These are phyloP conservation scores for Fusarium kyushuense DNA, from an alignment of 2,329 filamentous ascomycete genomes.

Conservation along the genomic window DNA sequence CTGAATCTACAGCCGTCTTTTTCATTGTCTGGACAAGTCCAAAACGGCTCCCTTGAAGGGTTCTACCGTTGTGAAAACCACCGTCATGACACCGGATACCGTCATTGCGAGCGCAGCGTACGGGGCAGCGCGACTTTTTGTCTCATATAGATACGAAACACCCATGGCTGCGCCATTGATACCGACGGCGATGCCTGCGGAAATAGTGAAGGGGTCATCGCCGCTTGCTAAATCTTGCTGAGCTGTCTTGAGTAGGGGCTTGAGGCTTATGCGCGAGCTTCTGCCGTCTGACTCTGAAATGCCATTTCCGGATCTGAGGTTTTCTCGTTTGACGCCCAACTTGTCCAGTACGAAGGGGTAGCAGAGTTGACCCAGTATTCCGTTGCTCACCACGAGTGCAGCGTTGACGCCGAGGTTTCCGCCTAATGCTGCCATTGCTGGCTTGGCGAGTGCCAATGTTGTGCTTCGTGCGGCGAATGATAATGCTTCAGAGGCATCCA, in stretches of 20 bases:
- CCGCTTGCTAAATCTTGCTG: constrained; percentile 37
- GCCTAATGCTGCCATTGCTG: constrained; percentile 58
- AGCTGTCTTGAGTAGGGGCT: constrained; percentile 15
- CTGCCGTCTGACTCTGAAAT: constrained; percentile 10
- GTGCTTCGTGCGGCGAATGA: constrained; percentile 64
- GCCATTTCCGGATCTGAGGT: neutral
- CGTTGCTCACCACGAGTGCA: constrained; percentile 64
- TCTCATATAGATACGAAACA: constrained; percentile 68
- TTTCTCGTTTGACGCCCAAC: constrained; percentile 44
- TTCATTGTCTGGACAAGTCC: constrained; percentile 49
- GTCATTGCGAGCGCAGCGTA: constrained; percentile 70
- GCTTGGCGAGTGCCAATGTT: constrained; percentile 63
- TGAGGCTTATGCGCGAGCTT: constrained; percentile 1
- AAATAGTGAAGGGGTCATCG: constrained; percentile 56
- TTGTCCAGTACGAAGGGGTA: constrained; percentile 54
- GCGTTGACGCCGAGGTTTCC: constrained; percentile 63
- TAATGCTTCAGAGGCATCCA: constrained; percentile 53
- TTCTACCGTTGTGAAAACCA: constrained; percentile 64
- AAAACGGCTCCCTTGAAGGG: constrained; percentile 58
- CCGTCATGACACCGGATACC: constrained; percentile 67
- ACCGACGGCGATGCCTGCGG: constrained; percentile 65
- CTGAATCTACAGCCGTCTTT: constrained; percentile 4
- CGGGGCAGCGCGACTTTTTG: constrained; percentile 63
- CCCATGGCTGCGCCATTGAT: constrained; percentile 72
- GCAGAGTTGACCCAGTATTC: constrained; percentile 59